Conservation (phyloP, 139 green algal species). For the Nannochloris sp. region DNA sequence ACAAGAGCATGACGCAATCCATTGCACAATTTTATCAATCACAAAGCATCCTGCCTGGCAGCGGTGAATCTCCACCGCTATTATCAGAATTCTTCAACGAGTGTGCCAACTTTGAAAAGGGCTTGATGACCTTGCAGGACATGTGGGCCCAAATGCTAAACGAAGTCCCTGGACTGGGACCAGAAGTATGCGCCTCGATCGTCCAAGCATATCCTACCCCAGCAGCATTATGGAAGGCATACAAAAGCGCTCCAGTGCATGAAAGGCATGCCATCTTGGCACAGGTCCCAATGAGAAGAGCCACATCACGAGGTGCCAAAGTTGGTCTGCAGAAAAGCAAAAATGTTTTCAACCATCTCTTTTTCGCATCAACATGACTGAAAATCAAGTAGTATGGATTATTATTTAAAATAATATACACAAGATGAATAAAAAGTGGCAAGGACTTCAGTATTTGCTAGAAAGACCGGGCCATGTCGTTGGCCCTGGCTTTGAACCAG, state of each 20-base stretch:
- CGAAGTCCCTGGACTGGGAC: constrained; percentile 34
- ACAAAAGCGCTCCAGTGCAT: constrained; percentile 3
- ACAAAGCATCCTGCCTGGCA: not conserved
- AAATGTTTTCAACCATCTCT: not conserved
- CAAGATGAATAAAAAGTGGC: constrained; percentile 30
- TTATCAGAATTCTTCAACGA: not conserved
- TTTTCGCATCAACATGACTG: not conserved
- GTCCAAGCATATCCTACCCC: constrained; percentile 38
- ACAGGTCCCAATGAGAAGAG: too few species aligned
- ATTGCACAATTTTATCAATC: constrained; percentile 15
- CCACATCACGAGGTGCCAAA: not conserved
- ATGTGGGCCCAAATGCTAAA: constrained; percentile 45
- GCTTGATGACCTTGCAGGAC: constrained; percentile 31
- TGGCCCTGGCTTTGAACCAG: constrained; percentile 79
- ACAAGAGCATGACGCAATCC: constrained; percentile 18
- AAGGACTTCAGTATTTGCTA: constrained; percentile 68
- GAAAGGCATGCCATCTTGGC: too few species aligned
- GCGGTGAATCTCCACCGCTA: not conserved
- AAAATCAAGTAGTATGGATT: too few species aligned
- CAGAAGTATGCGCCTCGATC: constrained; percentile 23
- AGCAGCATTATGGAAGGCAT: constrained; percentile 26
- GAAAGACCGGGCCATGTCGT: constrained; percentile 59
- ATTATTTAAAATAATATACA: too few species aligned
- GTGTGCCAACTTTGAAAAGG: constrained; percentile 1
- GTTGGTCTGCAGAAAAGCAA: not conserved